phyloP scores from a whole-genome alignment of 2,329 filamentous ascomycete genomes.

The Pseudogymnoascus sp. region DNA sequence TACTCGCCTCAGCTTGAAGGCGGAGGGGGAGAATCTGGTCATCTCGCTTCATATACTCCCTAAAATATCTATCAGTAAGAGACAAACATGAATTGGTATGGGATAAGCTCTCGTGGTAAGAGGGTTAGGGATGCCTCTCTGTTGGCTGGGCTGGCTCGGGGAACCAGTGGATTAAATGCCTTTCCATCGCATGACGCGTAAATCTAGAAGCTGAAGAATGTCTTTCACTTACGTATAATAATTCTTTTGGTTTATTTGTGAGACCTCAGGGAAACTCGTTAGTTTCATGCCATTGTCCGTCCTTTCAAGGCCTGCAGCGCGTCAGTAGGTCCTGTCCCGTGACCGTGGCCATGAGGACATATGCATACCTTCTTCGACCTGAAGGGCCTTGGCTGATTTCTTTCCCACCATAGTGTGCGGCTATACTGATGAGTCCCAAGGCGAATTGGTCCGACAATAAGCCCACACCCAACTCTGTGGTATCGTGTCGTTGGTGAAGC shows the following conservation, averaged over 20 bases:
- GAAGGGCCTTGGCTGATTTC: conserved; percentile 28
- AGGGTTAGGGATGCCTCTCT: not conserved
- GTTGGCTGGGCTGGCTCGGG: not conserved
- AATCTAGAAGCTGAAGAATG: conserved; percentile 8
- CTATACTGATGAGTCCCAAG: not conserved
- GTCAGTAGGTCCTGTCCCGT: conserved; percentile 4
- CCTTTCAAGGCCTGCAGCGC: conserved; percentile 67
- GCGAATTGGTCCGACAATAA: not conserved
- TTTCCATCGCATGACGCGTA: not conserved
- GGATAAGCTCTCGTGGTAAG: not conserved
- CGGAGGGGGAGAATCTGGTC: conserved; percentile 88
- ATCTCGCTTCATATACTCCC: conserved; percentile 96
- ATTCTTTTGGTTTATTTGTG: conserved; percentile 98
- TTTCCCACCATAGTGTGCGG: conserved; percentile 26
- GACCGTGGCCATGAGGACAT: not conserved
- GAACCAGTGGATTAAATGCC: not conserved
- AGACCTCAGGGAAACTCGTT: conserved; percentile 84
- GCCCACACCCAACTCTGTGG: not conserved
- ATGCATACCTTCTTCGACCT: conserved; percentile 27
- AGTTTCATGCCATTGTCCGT: conserved; percentile 98
- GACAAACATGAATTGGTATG: not conserved
- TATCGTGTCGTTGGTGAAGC: not conserved
- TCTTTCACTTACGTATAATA: conserved; percentile 74
- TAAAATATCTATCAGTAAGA: conserved; percentile 29
- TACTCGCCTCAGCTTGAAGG: conserved; percentile 76